Conservation (phyloP, 805 yeast species). For the Phaffomyces opuntiae region DNA sequence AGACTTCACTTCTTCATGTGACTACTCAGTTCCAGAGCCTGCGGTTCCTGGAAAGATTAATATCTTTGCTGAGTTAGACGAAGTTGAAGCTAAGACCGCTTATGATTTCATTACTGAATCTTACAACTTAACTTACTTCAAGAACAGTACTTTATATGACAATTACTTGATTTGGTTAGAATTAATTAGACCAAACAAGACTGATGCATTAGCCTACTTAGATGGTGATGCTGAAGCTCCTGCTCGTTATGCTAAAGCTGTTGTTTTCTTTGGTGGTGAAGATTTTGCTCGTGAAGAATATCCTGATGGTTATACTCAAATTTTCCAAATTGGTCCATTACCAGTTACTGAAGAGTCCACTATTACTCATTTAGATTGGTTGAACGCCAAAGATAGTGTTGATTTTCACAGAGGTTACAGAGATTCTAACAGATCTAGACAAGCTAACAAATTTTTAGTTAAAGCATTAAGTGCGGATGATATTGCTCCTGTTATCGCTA, state of each 20-base stretch:
- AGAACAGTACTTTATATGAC: slow-evolving; percentile 16
- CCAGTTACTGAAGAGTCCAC: slow-evolving; percentile 8
- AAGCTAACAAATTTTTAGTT: slow-evolving; percentile 4
- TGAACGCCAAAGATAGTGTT: slow-evolving; percentile 17
- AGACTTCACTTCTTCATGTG: neutral
- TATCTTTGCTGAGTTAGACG: slow-evolving; percentile 18
- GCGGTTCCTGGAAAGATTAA: slow-evolving; percentile 14
- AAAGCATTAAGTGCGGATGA: slow-evolving; percentile 6
- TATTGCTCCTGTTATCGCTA: slow-evolving; percentile 12
- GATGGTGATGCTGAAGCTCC: slow-evolving; percentile 18
- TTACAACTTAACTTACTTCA: slow-evolving; percentile 15
- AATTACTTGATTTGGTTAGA: slow-evolving; percentile 22
- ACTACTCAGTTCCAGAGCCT: slow-evolving; percentile 10
- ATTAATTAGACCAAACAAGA: slow-evolving; percentile 21
- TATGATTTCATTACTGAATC: slow-evolving; percentile 9
- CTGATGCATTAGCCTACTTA: slow-evolving; percentile 20
- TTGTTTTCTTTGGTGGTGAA: slow-evolving; percentile 21
- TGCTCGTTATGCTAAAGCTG: slow-evolving; percentile 17
- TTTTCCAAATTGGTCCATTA: slow-evolving; percentile 20
- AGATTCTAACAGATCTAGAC: slow-evolving; percentile 12
- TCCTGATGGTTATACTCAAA: slow-evolving; percentile 21
- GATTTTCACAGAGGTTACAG: slow-evolving; percentile 16
- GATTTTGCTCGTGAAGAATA: slow-evolving; percentile 15
- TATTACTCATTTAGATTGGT: slow-evolving; percentile 12
- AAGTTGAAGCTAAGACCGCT: slow-evolving; percentile 14